Base-by-base conservation (phyloP, 1,284 basidiomycete genomes). In the Apiotrichum laibachii region DNA sequence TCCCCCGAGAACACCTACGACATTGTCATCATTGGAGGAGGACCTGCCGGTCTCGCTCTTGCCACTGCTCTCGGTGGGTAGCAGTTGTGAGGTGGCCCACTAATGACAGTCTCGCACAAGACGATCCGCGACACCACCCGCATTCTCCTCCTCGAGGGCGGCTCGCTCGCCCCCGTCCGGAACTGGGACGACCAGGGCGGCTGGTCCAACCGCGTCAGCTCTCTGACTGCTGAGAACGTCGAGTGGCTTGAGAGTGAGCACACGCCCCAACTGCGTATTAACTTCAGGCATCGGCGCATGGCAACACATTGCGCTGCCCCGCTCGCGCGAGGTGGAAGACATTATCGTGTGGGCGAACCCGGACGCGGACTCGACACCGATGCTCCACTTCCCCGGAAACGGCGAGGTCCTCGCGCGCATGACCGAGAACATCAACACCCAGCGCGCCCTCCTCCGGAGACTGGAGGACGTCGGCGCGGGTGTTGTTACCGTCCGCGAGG, bases 1-100 rank as follows among this genome's bases (percentile, higher is more conserved):
- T 37, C 62, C 0, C 18, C 58, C 10, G 65, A 68, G 33, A 60
- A 77, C 50, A 77, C 71, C 1, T 86, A 84, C 64, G 93, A 96
- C 74, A 82, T 96, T 55, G 90, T 96, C 37, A 90, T 98, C 66
- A 91, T 97, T 40, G 95, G 95, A 16, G 95, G 92, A 48, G 94
- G 94, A 1, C 92, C 92, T 21, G 92, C 86, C 1, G 95, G 95
- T 16, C 82, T 99, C 31, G 90, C 93, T 6, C 81, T 99, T 33
- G 92, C 92, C 1, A 87, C 86, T 71, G 90, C 92, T 26, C 82
- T 99, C 21, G 84, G 93, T 92, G 69, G n/a, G 19, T 10, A 45
- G 5, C 19, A 21, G 16, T 33, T n/a, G 1, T 44, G 40, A 16
- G 15, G 8, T 6, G 26, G 7, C 34, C 26, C 33, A n/a, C 37